Evolutionary conservation across 73 alveolate species (phyloP).

Genomic region (Uronychia setigera): DNA sequence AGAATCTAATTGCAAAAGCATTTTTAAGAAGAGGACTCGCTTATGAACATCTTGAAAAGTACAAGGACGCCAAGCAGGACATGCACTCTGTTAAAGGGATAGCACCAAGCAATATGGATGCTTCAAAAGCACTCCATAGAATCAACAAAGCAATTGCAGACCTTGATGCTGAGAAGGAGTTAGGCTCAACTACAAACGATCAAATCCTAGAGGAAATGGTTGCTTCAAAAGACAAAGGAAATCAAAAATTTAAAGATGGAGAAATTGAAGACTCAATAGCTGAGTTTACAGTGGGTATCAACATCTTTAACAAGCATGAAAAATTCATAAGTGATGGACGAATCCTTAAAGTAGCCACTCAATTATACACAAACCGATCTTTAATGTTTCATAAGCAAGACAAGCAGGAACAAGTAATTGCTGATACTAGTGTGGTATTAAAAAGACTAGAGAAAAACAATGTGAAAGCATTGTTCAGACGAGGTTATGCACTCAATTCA

Average conservation of each 20-base stretch:
- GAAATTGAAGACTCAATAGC: constrained; percentile 61
- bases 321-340: constrained; percentile 41
- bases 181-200: constrained; percentile 54
- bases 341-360: constrained; percentile 23
- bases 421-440: constrained; percentile 46
- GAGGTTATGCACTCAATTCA: constrained; percentile 23
- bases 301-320: constrained; percentile 38
- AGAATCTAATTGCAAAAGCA: constrained; percentile 40
- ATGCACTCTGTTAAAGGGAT: constrained; percentile 25
- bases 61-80: constrained; percentile 46
- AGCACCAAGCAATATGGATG: constrained; percentile 49
- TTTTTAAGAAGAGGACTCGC: constrained; percentile 60
- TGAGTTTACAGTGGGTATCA: constrained; percentile 57
- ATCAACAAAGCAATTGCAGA: constrained; percentile 29
- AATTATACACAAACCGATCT: constrained; percentile 41
- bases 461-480: constrained; percentile 49
- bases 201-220: constrained; percentile 66
- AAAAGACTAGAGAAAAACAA: constrained; percentile 10
- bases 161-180: constrained; percentile 8
- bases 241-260: constrained; percentile 51
- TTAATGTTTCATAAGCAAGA: constrained; percentile 21
- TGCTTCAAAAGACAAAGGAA: constrained; percentile 67
- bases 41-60: constrained; percentile 47
- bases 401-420: constrained; percentile 28
- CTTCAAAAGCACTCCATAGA: constrained; percentile 42